Evolutionary conservation across 805 yeast species (phyloP), one percentile per base, ranked within the genome.

Genomic region (Nakazawaea populi): DNA sequence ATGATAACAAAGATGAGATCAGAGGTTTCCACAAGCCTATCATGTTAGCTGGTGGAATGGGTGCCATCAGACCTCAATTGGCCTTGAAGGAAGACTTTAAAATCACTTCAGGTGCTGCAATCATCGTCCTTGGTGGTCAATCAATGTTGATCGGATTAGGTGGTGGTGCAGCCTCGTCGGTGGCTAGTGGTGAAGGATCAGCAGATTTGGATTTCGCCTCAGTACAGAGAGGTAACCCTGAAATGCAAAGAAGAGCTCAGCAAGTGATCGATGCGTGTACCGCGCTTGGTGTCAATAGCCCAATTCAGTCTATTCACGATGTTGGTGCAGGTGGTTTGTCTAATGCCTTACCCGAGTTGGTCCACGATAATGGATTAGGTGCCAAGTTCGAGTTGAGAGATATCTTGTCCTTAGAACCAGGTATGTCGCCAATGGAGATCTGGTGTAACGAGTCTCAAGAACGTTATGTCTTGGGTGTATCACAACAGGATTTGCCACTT

Each of bases 391-490:
- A 94, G 69, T 77, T 94, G 57, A 83, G 99, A 70, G 87, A 91
- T 51, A 85, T 94, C 52, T 80, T 96, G 51, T 85, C 90, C 37
- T 78, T 90, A 57, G 99, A 94, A 69, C 96, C 96, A 46, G 96
- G 97, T 52, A 89, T 94, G 97, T 92, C 98, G 5, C 98, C 99
- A 51, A 89, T 94, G 96, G 99, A 94, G 74, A 89, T 94, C 56
- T 94, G 99, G 99, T 94, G 99, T 80, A 92, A 96, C 62, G 99
- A 94, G 72, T 94, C 98, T 2, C 99, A 94, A 73, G 99, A 94
- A 70, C 84, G 99, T 69, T 94, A 91, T 61, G 99, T 94, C 28
- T 70, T 94, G 60, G 98, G 96, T 57, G 96, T 94, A 55, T 78
- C 89, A 12, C 88, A 88, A 49, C 83, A 81, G 54, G 87, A 90